Conservation (phyloP, 2,329 filamentous ascomycete genomes). For the Gnomoniopsis sp. region DNA sequence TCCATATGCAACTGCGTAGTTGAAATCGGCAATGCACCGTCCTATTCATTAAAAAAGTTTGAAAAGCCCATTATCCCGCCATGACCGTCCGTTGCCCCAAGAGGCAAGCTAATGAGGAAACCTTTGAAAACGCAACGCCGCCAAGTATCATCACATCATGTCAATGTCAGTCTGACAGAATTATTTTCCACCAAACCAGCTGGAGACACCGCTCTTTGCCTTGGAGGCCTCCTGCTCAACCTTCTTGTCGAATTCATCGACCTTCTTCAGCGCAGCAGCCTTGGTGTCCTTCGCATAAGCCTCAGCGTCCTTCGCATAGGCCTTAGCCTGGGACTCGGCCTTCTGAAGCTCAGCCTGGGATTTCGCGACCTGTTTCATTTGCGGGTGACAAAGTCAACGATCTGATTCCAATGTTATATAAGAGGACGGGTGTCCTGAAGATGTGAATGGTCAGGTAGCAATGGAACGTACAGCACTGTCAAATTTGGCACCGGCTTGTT, state of each 20-base stretch:
- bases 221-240: constrained; percentile 75
- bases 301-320: constrained; percentile 59
- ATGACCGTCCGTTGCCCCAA: background rate
- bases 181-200: constrained; percentile 75
- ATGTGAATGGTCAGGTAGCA: background rate
- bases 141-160: background rate
- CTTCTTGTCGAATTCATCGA: constrained; percentile 79
- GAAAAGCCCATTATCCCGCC: background rate
- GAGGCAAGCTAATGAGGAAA: background rate
- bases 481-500: constrained; percentile 61
- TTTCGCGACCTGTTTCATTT: constrained; percentile 50
- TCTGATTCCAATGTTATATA: background rate
- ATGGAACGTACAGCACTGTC: constrained; percentile 61
- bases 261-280: constrained; percentile 64
- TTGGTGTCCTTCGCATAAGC: constrained; percentile 60
- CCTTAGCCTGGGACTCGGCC: constrained; percentile 58
- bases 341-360: constrained; percentile 60
- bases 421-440: background rate
- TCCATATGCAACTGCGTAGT: background rate
- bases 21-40: background rate
- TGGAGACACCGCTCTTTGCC: constrained; percentile 77
- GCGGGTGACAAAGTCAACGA: constrained; percentile 31
- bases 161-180: background rate
- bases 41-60: background rate
- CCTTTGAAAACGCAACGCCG: constrained; percentile 6